These are phyloP conservation scores for Raddia distichophylla DNA, from an alignment of 176 grass and related monocot species.

Conservation along the genomic window DNA sequence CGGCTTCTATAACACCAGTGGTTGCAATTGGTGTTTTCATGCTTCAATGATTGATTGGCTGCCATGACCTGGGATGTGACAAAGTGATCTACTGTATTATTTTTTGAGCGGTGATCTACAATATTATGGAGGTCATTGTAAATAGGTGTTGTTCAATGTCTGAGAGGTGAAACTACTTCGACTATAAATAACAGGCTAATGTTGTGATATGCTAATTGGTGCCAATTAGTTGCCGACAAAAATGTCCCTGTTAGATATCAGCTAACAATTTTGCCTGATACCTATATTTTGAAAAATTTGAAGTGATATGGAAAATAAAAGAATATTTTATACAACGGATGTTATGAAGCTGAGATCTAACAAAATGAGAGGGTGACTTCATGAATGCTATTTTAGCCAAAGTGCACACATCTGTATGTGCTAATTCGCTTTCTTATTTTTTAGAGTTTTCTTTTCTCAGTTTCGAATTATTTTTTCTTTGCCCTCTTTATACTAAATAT, in stretches of 20 bases:
- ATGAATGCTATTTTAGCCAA: neutral
- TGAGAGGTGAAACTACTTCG: neutral
- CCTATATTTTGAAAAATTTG: neutral
- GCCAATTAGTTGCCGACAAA: neutral
- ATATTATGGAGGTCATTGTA: neutral
- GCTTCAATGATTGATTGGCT: neutral
- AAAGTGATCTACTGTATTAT: neutral
- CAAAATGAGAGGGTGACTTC: neutral
- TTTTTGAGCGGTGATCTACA: neutral
- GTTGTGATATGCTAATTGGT: neutral
- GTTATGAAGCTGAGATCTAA: neutral
- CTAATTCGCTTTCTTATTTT: neutral
- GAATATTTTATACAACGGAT: too few relatives aligned
- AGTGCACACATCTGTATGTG: neutral
- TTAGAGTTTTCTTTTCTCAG: neutral
- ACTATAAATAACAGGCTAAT: neutral
- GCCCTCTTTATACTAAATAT: neutral
- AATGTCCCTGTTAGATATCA: neutral
- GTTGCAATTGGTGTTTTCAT: slow-evolving; percentile 40
- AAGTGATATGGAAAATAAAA: neutral
- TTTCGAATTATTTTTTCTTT: neutral
- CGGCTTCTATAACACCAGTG: slow-evolving; percentile 42
- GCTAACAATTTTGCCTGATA: neutral
- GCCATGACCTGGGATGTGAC: neutral
- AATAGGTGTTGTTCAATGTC: neutral